Percentiles rank a stretch among this genome's conserved stretches.
Conservation (phyloP, 225 moss, liverwort and hornwort species). For the Pseudoscleropodium purum region DNA sequence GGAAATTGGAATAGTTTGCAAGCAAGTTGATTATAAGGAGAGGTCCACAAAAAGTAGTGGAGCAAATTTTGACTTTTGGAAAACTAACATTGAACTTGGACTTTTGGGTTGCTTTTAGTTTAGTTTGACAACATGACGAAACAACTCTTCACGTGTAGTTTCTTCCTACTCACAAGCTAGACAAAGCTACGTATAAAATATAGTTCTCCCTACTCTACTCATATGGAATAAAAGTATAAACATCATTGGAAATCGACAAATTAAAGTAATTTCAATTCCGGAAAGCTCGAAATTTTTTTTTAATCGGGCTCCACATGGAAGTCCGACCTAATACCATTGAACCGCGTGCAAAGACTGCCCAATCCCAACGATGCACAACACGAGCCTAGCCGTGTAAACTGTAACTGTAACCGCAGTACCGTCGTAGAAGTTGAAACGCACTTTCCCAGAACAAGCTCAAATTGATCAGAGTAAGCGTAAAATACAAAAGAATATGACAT, state of each 20-base stretch:
- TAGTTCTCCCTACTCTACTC: not conserved
- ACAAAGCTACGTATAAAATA: not conserved
- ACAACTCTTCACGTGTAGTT: too few species aligned
- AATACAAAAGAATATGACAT: not conserved
- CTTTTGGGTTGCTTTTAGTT: too few species aligned
- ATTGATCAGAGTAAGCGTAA: not conserved
- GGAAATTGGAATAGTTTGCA: not conserved
- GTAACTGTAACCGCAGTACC: not conserved
- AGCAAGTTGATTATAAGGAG: not conserved
- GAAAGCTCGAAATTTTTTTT: not conserved
- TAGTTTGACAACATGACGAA: not conserved
- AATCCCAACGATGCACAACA: not conserved
- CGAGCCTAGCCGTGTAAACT: not conserved
- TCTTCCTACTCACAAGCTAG: too few species aligned
- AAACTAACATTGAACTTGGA: not conserved
- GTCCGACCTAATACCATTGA: not conserved
- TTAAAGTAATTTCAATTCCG: not conserved
- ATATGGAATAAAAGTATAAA: not conserved
- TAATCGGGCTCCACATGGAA: too few species aligned
- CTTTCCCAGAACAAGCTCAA: not conserved
- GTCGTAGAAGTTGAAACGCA: not conserved
- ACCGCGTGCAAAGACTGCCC: not conserved
- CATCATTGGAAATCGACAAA: accelerated
- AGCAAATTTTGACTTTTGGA: not conserved
- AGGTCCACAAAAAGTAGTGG: not conserved